Conservation (phyloP, 2,329 filamentous ascomycete genomes). For the Cryphonectria nitschkei region DNA sequence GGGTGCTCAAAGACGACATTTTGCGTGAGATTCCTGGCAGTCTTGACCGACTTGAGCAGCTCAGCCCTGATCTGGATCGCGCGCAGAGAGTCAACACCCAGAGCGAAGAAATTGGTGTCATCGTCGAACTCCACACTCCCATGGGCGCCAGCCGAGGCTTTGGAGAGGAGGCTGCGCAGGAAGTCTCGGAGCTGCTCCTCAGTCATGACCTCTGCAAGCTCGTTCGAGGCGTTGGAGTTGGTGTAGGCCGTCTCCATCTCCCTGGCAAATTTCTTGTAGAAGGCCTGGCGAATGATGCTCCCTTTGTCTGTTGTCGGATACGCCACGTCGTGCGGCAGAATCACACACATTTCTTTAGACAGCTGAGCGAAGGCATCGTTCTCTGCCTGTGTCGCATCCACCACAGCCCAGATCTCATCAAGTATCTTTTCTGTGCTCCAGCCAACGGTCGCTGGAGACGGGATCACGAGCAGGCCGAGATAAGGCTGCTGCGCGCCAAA, state of each 20-base stretch:
- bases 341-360: constrained; percentile 51
- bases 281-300: constrained; percentile 53
- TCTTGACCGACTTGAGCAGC: constrained; percentile 50
- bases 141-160: neutral
- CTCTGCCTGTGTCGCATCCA: constrained; percentile 39
- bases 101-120: constrained; percentile 50
- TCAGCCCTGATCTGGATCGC: constrained; percentile 58
- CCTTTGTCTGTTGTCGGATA: constrained; percentile 59
- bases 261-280: constrained; percentile 48
- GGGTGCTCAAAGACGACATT: constrained; percentile 65
- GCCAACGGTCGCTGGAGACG: constrained; percentile 30
- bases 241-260: constrained; percentile 49
- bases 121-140: constrained; percentile 29
- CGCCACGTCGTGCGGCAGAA: constrained; percentile 47
- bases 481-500: constrained; percentile 53
- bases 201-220: constrained; percentile 24
- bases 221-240: constrained; percentile 33
- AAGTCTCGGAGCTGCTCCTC: constrained; percentile 18
- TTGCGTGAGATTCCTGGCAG: constrained; percentile 49
- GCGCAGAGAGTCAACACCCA: constrained; percentile 45
- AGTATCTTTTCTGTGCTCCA: constrained; percentile 35
- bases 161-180: constrained; percentile 1
- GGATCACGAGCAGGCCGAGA: constrained; percentile 57
- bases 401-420: constrained; percentile 39
- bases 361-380: constrained; percentile 43